Percentiles rank a stretch among this genome's conserved stretches.
Evolutionary conservation across 768 basidiomycete genomes (phyloP).

Genomic region (Kwoniella dendrophila): DNA sequence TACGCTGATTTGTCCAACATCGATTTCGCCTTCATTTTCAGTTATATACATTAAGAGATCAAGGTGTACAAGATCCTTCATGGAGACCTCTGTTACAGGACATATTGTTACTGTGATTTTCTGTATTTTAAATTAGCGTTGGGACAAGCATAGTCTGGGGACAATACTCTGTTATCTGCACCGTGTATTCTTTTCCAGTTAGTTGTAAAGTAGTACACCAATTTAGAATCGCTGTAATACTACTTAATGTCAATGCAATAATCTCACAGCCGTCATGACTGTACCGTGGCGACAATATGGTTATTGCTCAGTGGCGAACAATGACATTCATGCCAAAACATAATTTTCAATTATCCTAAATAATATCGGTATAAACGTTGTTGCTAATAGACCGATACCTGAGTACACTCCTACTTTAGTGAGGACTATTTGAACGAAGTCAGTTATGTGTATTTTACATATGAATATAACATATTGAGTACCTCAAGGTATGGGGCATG

Average conservation of each 20-base stretch:
- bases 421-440: no score
- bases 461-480: background rate
- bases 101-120: background rate
- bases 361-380: constrained; percentile 63
- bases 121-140: background rate
- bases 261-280: no score
- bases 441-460: no score
- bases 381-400: constrained; percentile 75
- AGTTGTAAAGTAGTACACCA: no score
- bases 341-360: constrained; percentile 34
- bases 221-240: no score
- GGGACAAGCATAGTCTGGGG: no score
- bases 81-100: constrained; percentile 8
- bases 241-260: background rate
- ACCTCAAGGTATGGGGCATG: background rate
- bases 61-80: constrained; percentile 2
- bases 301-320: background rate
- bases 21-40: background rate
- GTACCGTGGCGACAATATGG: no score
- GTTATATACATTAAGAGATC: constrained; percentile 1
- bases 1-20: background rate
- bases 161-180: no score
- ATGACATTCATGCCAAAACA: background rate
- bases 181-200: no score
- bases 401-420: constrained; percentile 89